phyloP scores from a whole-genome alignment of 352 stramenopile genomes.

The Phytopythium ostracodes region DNA sequence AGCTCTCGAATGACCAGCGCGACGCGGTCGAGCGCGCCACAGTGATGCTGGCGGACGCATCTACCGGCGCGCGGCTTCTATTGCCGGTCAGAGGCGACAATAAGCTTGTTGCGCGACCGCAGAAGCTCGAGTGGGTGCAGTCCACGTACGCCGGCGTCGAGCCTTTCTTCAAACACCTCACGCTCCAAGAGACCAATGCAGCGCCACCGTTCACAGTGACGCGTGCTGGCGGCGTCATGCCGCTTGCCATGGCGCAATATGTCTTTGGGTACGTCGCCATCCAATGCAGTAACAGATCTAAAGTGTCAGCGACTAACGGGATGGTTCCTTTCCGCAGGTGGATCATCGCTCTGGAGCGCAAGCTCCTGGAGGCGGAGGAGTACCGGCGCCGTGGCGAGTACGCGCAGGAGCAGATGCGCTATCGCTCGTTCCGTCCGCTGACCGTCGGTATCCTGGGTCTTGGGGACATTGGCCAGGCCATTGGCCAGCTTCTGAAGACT shows the following conservation, averaged over 20 bases:
- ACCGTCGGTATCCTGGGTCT: slow-evolving; percentile 59
- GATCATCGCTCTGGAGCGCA: slow-evolving; percentile 34
- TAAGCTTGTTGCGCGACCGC: slow-evolving; percentile 4
- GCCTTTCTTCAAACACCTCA: slow-evolving; percentile 25
- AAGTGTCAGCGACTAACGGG: neutral
- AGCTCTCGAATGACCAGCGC: slow-evolving; percentile 15
- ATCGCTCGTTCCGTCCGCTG: slow-evolving; percentile 34
- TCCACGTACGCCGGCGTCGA: slow-evolving; percentile 49
- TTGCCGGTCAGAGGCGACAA: slow-evolving; percentile 8
- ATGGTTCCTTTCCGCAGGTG: slow-evolving; percentile 8
- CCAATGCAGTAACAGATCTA: neutral
- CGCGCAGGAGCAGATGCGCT: slow-evolving; percentile 29
- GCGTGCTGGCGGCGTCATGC: slow-evolving; percentile 41
- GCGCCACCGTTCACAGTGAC: slow-evolving; percentile 32
- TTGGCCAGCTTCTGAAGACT: slow-evolving; percentile 41
- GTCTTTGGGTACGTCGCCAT: slow-evolving; percentile 28
- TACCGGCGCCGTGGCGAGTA: slow-evolving; percentile 29
- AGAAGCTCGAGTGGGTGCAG: slow-evolving; percentile 39
- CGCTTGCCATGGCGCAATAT: slow-evolving; percentile 41
- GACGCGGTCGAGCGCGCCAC: slow-evolving; percentile 19
- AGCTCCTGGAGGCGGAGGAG: slow-evolving; percentile 33
- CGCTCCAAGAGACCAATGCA: neutral
- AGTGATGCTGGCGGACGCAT: slow-evolving; percentile 31
- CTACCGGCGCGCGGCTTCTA: slow-evolving; percentile 22
- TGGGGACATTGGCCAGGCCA: slow-evolving; percentile 56